Evolutionary conservation across 257 asterid genomes (phyloP).

Genomic region (Solanum pinnatisectum): DNA sequence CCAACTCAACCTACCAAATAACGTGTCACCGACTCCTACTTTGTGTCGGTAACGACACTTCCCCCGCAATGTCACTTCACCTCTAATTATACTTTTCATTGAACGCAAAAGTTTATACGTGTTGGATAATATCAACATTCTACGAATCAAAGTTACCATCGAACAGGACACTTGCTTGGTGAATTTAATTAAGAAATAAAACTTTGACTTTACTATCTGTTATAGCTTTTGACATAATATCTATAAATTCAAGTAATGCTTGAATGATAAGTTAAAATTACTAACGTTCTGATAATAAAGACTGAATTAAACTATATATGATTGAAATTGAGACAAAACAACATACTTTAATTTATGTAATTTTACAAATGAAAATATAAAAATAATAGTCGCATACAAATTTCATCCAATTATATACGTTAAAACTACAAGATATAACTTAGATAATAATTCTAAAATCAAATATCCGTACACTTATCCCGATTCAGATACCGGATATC

Average conservation of each 20-base stretch:
- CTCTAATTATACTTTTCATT: neutral
- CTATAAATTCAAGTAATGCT: neutral
- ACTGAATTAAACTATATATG: no score
- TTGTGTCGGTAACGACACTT: conserved; percentile 14
- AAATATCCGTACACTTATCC: neutral
- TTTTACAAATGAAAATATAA: no score
- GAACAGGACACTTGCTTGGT: accelerated
- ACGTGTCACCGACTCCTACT: conserved; percentile 29
- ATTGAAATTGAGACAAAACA: neutral
- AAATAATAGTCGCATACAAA: neutral
- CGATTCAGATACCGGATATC: accelerated
- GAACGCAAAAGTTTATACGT: neutral
- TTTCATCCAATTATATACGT: no score
- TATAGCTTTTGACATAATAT: no score
- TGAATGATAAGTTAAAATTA: neutral
- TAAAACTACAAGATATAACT: neutral
- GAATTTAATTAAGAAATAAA: no score
- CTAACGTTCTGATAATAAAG: neutral
- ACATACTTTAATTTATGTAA: no score
- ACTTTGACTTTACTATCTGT: no score
- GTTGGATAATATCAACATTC: no score
- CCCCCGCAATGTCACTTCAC: neutral
- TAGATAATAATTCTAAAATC: neutral
- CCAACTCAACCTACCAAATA: conserved; percentile 1
- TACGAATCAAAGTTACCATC: no score